Evolutionary conservation across 2,329 filamentous ascomycete species (phyloP), one percentile per base, ranked within the genome.

Genomic region (Ophiosphaerella narmari): DNA sequence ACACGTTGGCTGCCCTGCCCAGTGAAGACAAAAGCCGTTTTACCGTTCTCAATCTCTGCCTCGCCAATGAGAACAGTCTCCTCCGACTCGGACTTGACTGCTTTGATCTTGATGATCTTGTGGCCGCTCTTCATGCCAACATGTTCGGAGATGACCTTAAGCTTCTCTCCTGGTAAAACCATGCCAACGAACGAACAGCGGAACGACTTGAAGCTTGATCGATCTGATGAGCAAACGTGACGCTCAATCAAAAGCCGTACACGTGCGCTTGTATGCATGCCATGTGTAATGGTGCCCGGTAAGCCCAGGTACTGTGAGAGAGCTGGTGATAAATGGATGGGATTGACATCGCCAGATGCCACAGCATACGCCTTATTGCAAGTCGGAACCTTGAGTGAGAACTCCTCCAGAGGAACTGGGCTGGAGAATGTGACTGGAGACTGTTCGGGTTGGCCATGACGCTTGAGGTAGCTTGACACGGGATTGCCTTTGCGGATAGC

Each of bases 1-100:
- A 63, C 49, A 38, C 66, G 61, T 52, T 77, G 75, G 36, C 66
- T 72, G 6, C 75, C 75, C 47, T 77, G 75, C 1, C 75, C 75
- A 6, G 71, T 74, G 46, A 77, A 77, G 9, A 76, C 35, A 39
- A 71, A 72, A 1, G 72, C 68, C 3, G 74, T 74, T 2, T 45
- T 46, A 3, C 54, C 52, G 34, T 68, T 70, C 41, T 69, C 70
- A 36, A 70, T 54, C 41, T 65, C 58, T 16, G 63, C 65, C 37
- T 66, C 60, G 1, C 55, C 71, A 13, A 48, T 43, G 2, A 74
- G 43, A 7, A 74, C 72, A 40, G 60, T 67, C 14, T 71, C 66
- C 9, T 54, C 63, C 3, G 54, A 66, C 18, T 57, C 49, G 12
- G 39, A 41, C 38, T 74, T 74, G 11, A 46, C 43, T 1, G 64